These are phyloP conservation scores for Neofusicoccum laricinum DNA, from an alignment of 2,329 filamentous ascomycete species.

Conservation along the genomic window DNA sequence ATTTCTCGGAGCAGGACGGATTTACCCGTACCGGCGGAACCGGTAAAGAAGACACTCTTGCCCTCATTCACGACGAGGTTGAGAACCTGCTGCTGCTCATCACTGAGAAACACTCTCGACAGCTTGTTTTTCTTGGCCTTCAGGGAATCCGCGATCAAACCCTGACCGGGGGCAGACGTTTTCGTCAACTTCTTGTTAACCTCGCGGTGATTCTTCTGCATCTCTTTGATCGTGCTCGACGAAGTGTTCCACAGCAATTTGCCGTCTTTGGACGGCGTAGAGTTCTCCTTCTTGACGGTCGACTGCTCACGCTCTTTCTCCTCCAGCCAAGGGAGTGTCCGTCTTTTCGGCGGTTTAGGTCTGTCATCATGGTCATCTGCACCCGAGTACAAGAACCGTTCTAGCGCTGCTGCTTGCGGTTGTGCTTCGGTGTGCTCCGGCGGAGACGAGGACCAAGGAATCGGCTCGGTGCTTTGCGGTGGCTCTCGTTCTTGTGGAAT, in stretches of 20 bases:
- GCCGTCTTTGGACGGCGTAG: constrained; percentile 46
- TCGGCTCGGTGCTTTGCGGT: constrained; percentile 53
- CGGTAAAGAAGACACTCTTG: constrained; percentile 96
- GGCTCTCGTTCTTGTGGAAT: neutral
- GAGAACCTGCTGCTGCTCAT: constrained; percentile 81
- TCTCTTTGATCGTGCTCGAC: constrained; percentile 71
- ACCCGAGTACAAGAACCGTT: constrained; percentile 12
- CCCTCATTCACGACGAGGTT: constrained; percentile 75
- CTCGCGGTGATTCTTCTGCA: constrained; percentile 70
- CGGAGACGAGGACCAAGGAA: constrained; percentile 74
- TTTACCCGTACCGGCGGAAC: constrained; percentile 93
- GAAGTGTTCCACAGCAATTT: constrained; percentile 68
- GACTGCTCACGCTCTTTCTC: constrained; percentile 28
- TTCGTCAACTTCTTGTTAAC: constrained; percentile 53
- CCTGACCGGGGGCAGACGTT: constrained; percentile 33
- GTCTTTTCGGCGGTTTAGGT: constrained; percentile 54
- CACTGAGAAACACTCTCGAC: constrained; percentile 69
- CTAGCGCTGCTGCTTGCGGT: constrained; percentile 19
- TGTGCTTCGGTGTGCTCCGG: constrained; percentile 41
- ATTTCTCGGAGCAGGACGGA: constrained; percentile 93
- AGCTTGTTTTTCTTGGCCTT: constrained; percentile 45
- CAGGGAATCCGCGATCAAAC: constrained; percentile 43
- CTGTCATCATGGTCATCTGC: constrained; percentile 26
- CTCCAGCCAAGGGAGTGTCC: constrained; percentile 61
- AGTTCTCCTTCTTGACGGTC: constrained; percentile 33